Percentiles rank a stretch among this genome's conserved stretches.
phyloP scores from a whole-genome alignment of 495 filamentous ascomycete species.

The Lentithecium fluviatile region DNA sequence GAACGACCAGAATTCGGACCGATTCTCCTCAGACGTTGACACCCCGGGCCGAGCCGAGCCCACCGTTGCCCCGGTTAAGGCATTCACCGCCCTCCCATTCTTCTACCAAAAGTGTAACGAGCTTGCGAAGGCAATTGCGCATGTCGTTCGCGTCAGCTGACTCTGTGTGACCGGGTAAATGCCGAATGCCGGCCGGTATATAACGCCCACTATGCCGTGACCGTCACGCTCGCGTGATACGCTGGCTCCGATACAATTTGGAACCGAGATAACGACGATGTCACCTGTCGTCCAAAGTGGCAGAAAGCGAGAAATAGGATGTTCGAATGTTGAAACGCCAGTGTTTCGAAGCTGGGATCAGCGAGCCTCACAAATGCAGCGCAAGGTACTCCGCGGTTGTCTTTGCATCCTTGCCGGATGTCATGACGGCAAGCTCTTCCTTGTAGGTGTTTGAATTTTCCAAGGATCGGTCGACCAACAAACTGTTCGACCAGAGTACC shows the following conservation, averaged over 20 bases:
- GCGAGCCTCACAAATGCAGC: background rate
- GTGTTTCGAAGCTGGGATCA: slow-evolving; percentile 1
- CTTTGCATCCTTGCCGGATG: slow-evolving; percentile 6
- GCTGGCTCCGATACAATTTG: no score
- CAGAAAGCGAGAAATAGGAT: background rate
- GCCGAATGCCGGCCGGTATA: no score
- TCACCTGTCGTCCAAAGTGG: background rate
- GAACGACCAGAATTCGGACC: background rate
- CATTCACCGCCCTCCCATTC: no score
- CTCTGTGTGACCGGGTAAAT: background rate
- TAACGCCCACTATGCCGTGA: no score
- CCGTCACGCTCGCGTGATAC: no score
- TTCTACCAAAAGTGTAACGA: no score
- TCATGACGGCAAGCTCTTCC: background rate
- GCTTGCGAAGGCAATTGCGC: no score
- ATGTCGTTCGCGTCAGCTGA: background rate
- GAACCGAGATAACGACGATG: no score
- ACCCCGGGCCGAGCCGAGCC: slow-evolving; percentile 19
- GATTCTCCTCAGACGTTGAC: background rate
- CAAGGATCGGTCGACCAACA: no score
- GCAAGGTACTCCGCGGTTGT: background rate
- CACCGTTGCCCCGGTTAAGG: background rate
- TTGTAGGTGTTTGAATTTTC: no score
- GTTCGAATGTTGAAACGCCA: slow-evolving; percentile 1
- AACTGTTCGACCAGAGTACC: no score